Evolutionary conservation across 2,329 filamentous ascomycete species (phyloP).

Genomic region (Pseudogymnoascus sp.): DNA sequence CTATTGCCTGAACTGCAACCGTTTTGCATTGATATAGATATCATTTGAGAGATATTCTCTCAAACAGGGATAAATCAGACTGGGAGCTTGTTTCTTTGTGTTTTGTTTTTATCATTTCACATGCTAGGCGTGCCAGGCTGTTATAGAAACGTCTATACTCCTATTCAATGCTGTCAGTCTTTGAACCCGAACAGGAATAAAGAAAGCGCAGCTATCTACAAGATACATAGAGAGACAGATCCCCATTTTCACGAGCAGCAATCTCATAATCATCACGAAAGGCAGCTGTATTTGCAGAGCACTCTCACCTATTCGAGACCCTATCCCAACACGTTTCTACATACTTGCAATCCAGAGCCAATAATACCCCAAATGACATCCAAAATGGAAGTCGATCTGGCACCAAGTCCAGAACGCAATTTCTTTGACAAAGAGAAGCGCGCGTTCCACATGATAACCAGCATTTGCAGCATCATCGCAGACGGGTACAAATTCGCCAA

Average conservation of each 20-base stretch:
- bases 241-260: neutral
- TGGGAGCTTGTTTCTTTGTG: neutral
- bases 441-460: too few relatives aligned
- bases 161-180: neutral
- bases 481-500: too few relatives aligned
- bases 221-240: neutral
- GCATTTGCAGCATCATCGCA: too few relatives aligned
- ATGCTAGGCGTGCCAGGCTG: neutral
- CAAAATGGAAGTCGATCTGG: neutral
- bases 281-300: too few relatives aligned
- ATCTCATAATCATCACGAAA: too few relatives aligned
- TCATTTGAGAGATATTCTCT: neutral
- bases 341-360: too few relatives aligned
- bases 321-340: too few relatives aligned
- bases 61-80: neutral
- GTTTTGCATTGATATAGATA: neutral
- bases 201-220: neutral
- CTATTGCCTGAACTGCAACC: neutral
- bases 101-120: neutral
- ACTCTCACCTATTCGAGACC: too few relatives aligned
- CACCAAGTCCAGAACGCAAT: neutral
- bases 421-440: neutral
- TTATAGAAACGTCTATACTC: neutral
- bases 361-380: too few relatives aligned
- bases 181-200: neutral